Evolutionary conservation across 306 rosid species (phyloP).

Genomic region (Cicer arietinum): DNA sequence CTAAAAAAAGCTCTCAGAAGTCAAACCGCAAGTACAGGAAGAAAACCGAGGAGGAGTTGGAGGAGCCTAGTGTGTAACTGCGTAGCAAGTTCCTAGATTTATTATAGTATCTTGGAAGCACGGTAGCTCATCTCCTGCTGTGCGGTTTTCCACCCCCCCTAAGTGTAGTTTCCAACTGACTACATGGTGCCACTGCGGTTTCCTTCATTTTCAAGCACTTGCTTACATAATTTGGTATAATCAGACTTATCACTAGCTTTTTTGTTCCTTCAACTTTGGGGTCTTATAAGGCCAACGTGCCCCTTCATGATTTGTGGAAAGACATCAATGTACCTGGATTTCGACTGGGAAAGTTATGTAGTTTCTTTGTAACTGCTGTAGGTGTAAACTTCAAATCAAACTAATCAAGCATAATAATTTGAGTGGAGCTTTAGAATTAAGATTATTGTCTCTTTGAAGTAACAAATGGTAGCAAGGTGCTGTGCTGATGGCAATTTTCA

Average conservation of each 20-base stretch:
- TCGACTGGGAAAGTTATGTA: not conserved
- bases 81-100: not conserved
- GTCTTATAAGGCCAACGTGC: not conserved
- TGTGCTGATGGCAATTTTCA: not conserved
- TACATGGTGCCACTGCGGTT: not conserved
- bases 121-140: not conserved
- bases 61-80: constrained; percentile 47
- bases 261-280: not conserved
- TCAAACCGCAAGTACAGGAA: constrained; percentile 70
- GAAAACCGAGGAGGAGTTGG: constrained; percentile 55
- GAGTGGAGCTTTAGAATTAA: not conserved
- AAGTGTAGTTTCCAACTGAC: not conserved
- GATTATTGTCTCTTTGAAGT: not conserved
- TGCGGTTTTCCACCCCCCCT: not conserved
- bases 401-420: not conserved
- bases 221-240: constrained; percentile 32
- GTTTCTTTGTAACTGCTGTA: constrained; percentile 18
- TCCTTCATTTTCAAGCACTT: not conserved
- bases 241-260: not conserved
- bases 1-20: constrained; percentile 55
- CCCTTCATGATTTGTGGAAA: constrained; percentile 29
- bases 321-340: constrained; percentile 27
- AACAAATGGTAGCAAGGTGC: not conserved
- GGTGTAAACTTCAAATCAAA: constrained; percentile 30
- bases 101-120: not conserved